Percentiles rank a stretch among this genome's conserved stretches.
These are phyloP conservation scores for Tuber indicum DNA, from an alignment of 495 filamentous ascomycete species.

Conservation along the genomic window DNA sequence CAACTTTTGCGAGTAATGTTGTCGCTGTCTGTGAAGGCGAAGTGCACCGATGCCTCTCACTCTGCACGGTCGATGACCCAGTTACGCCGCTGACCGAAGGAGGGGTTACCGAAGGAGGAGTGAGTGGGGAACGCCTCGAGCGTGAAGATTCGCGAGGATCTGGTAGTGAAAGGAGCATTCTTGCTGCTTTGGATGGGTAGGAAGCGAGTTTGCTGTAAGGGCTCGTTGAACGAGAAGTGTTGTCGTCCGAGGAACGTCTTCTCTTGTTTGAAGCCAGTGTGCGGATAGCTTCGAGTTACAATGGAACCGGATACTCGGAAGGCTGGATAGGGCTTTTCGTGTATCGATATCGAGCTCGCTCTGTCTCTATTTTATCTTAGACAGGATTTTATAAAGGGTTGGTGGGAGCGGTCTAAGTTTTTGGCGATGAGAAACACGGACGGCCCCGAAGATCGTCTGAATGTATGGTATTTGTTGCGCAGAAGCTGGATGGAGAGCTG, in stretches of 20 bases:
- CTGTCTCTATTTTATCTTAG: neutral
- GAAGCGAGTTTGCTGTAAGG: slow-evolving; percentile 33
- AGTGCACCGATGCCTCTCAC: slow-evolving; percentile 40
- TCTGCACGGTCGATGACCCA: slow-evolving; percentile 35
- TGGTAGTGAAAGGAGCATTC: slow-evolving; percentile 40
- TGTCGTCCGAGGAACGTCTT: slow-evolving; percentile 38
- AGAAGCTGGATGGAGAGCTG: slow-evolving; percentile 23
- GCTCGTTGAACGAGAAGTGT: slow-evolving; percentile 21
- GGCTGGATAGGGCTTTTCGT: neutral
- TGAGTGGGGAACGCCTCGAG: slow-evolving; percentile 39
- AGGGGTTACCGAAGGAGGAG: slow-evolving; percentile 41
- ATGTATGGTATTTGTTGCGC: slow-evolving; percentile 12
- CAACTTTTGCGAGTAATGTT: slow-evolving; percentile 39
- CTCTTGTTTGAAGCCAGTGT: slow-evolving; percentile 39
- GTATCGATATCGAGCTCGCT: neutral
- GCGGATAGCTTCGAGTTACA: slow-evolving; percentile 3
- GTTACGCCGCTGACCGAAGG: slow-evolving; percentile 39
- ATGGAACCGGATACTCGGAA: neutral
- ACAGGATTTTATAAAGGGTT: neutral
- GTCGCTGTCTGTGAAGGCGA: slow-evolving; percentile 37
- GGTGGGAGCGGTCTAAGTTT: slow-evolving; percentile 9
- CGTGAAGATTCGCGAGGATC: slow-evolving; percentile 26
- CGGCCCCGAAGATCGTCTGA: slow-evolving; percentile 20
- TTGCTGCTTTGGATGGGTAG: slow-evolving; percentile 21
- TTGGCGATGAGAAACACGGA: slow-evolving; percentile 21